These are phyloP conservation scores for Herpetomonas tarakana DNA, from an alignment of 208 protist species.

Conservation along the genomic window DNA sequence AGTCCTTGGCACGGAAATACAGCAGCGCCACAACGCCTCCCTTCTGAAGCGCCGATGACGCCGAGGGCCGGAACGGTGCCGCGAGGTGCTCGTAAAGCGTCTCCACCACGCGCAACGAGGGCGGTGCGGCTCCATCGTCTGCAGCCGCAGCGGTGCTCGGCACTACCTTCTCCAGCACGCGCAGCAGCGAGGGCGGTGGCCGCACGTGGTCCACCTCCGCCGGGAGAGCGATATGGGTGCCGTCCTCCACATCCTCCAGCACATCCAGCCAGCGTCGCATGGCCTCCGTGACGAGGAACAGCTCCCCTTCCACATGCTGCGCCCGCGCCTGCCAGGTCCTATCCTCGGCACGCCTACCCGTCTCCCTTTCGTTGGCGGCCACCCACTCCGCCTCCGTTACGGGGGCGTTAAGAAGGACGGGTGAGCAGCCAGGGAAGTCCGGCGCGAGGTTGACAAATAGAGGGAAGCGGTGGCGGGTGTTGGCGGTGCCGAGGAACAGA, in stretches of 20 bases:
- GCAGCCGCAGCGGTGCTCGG: constrained; percentile 15
- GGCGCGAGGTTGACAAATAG: constrained; percentile 58
- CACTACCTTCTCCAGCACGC: constrained; percentile 1
- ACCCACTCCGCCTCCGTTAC: constrained; percentile 12
- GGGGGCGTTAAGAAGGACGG: constrained; percentile 47
- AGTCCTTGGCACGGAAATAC: constrained; percentile 49
- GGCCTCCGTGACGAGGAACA: constrained; percentile 48
- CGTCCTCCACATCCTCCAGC: constrained; percentile 34
- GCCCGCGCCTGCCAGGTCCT: constrained; percentile 2
- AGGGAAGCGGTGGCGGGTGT: constrained; percentile 46
- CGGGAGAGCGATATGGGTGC: constrained; percentile 23
- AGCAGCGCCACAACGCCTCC: constrained; percentile 13
- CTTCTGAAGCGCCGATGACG: not conserved
- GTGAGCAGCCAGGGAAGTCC: constrained; percentile 32
- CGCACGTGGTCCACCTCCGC: constrained; percentile 21
- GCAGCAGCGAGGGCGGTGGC: not conserved
- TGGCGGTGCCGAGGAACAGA: constrained; percentile 35
- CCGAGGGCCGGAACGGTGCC: not conserved
- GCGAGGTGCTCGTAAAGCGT: not conserved
- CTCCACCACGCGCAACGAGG: no score
- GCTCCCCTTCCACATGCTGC: constrained; percentile 53
- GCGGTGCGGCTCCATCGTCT: constrained; percentile 8
- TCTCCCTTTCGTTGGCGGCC: no score
- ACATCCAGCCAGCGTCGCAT: constrained; percentile 65
- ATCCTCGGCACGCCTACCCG: not conserved